These are phyloP conservation scores for Psilocybe mexicana DNA, from an alignment of 1,284 basidiomycete genomes.

Conservation along the genomic window DNA sequence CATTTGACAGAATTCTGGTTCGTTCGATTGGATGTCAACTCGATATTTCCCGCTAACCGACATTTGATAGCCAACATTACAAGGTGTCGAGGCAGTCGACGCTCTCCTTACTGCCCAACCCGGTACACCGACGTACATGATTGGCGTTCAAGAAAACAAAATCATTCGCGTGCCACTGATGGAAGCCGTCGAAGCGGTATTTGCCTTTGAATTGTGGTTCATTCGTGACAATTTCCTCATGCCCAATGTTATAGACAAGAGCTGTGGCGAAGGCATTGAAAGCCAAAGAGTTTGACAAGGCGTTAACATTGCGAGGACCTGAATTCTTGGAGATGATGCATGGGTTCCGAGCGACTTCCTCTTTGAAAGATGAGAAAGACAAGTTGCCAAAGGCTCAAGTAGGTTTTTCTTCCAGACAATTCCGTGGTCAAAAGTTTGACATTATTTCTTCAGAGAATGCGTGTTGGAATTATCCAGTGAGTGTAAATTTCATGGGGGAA, in stretches of 20 bases:
- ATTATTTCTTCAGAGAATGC: constrained; percentile 60
- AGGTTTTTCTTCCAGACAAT: constrained; percentile 18
- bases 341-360: constrained; percentile 79
- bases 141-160: constrained; percentile 95
- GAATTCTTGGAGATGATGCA: constrained; percentile 90
- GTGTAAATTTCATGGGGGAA: constrained; percentile 29
- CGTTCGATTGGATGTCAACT: constrained; percentile 21
- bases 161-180: constrained; percentile 90
- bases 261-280: constrained; percentile 84
- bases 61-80: constrained; percentile 77
- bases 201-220: constrained; percentile 1
- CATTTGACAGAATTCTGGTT: constrained; percentile 90
- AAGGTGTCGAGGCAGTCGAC: constrained; percentile 93
- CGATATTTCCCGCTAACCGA: background rate
- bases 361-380: constrained; percentile 54
- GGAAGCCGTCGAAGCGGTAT: constrained; percentile 87
- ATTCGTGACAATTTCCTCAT: constrained; percentile 1
- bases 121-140: constrained; percentile 95
- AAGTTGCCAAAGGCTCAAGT: constrained; percentile 68
- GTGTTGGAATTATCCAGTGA: constrained; percentile 92
- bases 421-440: background rate
- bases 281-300: constrained; percentile 83
- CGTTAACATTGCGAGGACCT: constrained; percentile 87
- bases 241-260: constrained; percentile 63
- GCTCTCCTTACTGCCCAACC: constrained; percentile 89